Conservation (phyloP, 805 yeast genomes). For the Metahyphopichia silvanorum region DNA sequence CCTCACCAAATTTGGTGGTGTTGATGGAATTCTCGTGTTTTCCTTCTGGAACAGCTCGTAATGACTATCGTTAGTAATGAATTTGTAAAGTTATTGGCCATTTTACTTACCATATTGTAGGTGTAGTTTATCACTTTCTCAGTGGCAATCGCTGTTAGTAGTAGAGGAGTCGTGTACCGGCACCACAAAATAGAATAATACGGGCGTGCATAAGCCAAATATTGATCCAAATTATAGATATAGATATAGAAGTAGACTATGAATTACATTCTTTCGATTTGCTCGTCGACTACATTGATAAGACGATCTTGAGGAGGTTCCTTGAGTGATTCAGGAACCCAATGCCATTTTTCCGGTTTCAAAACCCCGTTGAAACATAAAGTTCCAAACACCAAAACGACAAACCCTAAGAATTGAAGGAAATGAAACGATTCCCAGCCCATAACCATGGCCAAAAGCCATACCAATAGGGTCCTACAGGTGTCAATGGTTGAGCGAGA, state of each 20-base stretch:
- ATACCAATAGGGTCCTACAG: conserved; percentile 69
- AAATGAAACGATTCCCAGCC: conserved; percentile 74
- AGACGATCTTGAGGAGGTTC: conserved; percentile 12
- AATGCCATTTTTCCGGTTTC: conserved; percentile 44
- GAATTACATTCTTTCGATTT: conserved; percentile 21
- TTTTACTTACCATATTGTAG: conserved; percentile 1
- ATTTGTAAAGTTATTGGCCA: background rate
- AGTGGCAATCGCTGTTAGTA: no score
- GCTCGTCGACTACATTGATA: conserved; percentile 27
- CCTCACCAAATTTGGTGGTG: conserved; percentile 48
- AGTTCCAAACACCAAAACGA: conserved; percentile 64
- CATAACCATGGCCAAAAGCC: conserved; percentile 63
- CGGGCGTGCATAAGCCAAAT: no score
- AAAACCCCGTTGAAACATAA: conserved; percentile 70
- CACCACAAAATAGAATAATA: no score
- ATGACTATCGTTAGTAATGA: conserved; percentile 27
- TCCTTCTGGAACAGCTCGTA: conserved; percentile 55
- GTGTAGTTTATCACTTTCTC: no score
- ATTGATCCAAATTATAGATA: no score
- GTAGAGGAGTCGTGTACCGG: no score
- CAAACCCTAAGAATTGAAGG: conserved; percentile 66
- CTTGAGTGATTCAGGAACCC: conserved; percentile 47
- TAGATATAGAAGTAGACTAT: no score
- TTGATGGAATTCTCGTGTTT: conserved; percentile 45
- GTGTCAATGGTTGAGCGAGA: conserved; percentile 78